A percentile compares a stretch with the other conserved stretches of the same genome.
Evolutionary conservation across 306 rosid species (phyloP).

Genomic region (Vigna angularis): DNA sequence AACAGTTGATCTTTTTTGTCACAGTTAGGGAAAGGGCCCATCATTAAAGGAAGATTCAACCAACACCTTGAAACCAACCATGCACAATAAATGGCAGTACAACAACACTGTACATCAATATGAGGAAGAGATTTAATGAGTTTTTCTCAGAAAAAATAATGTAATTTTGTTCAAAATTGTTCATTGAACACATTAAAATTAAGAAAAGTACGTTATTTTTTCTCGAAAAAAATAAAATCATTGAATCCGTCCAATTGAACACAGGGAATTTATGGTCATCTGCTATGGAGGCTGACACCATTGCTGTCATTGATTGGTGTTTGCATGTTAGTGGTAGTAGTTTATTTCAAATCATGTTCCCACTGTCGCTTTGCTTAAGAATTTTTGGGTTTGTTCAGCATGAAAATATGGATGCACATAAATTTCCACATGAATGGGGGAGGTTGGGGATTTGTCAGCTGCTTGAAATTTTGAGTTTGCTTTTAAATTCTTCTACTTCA

Average conservation of each 20-base stretch:
- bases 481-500: neutral
- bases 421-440: conserved; percentile 1
- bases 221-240: too few relatives aligned
- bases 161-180: too few relatives aligned
- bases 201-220: too few relatives aligned
- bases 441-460: conserved; percentile 6
- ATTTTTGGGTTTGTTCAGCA: conserved; percentile 24
- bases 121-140: conserved; percentile 10
- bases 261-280: conserved; percentile 44
- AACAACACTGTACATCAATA: neutral
- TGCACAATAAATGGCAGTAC: conserved; percentile 41
- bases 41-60: conserved; percentile 51
- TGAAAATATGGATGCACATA: conserved; percentile 43
- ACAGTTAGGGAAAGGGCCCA: conserved; percentile 3
- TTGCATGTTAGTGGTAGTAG: neutral
- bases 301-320: conserved; percentile 34
- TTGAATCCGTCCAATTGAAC: neutral
- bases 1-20: neutral
- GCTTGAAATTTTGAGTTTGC: neutral
- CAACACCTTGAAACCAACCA: conserved; percentile 45
- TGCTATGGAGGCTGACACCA: conserved; percentile 14
- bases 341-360: neutral
- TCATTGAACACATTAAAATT: too few relatives aligned
- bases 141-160: too few relatives aligned
- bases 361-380: neutral